A percentile compares a stretch with the other conserved stretches of the same genome.
Evolutionary conservation across 208 protist species (phyloP).

Genomic region (Wallacemonas sp.): DNA sequence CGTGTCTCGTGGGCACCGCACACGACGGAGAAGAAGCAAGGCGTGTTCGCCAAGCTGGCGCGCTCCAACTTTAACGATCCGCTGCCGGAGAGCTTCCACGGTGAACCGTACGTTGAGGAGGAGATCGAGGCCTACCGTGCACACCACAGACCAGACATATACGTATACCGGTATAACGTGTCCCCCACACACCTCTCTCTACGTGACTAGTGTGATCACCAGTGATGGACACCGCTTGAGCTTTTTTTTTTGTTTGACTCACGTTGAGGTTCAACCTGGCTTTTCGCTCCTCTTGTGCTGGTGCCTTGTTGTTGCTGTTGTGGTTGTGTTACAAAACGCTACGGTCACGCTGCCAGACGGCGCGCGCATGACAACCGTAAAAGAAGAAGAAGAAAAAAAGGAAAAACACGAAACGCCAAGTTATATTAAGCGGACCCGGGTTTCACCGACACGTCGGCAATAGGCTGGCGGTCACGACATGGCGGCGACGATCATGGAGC

Average conservation of each 20-base stretch:
- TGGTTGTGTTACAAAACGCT: not conserved
- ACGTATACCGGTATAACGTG: slow-evolving; percentile 89
- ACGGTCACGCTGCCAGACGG: not conserved
- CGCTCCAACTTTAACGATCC: slow-evolving; percentile 90
- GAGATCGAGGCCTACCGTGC: slow-evolving; percentile 87
- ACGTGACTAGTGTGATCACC: too few relatives aligned
- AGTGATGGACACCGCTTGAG: too few relatives aligned
- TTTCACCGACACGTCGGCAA: too few relatives aligned
- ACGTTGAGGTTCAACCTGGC: too few relatives aligned
- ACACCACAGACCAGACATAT: slow-evolving; percentile 83
- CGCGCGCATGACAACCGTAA: not conserved
- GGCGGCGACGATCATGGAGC: too few relatives aligned
- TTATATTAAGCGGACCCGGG: too few relatives aligned
- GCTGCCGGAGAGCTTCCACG: slow-evolving; percentile 55
- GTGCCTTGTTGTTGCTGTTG: not conserved
- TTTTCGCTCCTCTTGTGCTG: too few relatives aligned
- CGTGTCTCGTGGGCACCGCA: slow-evolving; percentile 90
- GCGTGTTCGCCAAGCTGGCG: slow-evolving; percentile 83
- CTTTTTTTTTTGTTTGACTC: too few relatives aligned
- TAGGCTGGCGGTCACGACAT: too few relatives aligned
- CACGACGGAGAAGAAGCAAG: slow-evolving; percentile 90
- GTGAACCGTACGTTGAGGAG: slow-evolving; percentile 87
- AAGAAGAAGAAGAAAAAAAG: too few relatives aligned
- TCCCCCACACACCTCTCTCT: slow-evolving; percentile 86
- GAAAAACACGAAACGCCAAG: too few relatives aligned